A percentile compares a stretch with the other conserved stretches of the same genome.
These are phyloP conservation scores for Diplodia mutila DNA, from an alignment of 2,329 filamentous ascomycete species.

Conservation along the genomic window DNA sequence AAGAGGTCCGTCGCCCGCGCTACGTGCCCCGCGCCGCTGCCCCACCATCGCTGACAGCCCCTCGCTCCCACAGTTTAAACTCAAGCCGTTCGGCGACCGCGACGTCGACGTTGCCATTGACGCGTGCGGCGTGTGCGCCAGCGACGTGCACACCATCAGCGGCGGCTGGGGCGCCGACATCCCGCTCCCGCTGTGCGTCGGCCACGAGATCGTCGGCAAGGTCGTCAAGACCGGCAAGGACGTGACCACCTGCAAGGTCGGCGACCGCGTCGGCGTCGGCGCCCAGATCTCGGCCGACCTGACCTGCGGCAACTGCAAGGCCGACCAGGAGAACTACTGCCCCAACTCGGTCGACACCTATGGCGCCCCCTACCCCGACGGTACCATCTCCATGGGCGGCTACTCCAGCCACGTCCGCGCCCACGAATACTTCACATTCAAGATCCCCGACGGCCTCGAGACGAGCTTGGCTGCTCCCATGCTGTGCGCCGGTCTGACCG, in stretches of 20 bases:
- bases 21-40: neutral
- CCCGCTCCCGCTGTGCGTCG: constrained; percentile 66
- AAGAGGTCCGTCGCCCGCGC: constrained; percentile 49
- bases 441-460: constrained; percentile 74
- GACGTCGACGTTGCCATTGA: constrained; percentile 89
- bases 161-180: constrained; percentile 67
- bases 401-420: constrained; percentile 70
- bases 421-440: constrained; percentile 75
- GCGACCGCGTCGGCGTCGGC: constrained; percentile 54
- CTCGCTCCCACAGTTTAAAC: constrained; percentile 62
- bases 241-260: constrained; percentile 54
- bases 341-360: constrained; percentile 55
- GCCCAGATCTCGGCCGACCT: constrained; percentile 56
- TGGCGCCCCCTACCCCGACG: constrained; percentile 56
- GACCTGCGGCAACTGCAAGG: constrained; percentile 56
- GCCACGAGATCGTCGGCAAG: constrained; percentile 62
- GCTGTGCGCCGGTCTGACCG: constrained; percentile 83
- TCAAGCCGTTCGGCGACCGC: constrained; percentile 84
- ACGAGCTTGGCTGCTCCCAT: constrained; percentile 70
- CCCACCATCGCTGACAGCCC: constrained; percentile 17
- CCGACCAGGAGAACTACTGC: constrained; percentile 59
- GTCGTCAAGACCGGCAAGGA: constrained; percentile 55
- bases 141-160: constrained; percentile 53
- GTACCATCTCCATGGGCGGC: constrained; percentile 68
- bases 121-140: constrained; percentile 54